Percentiles rank a stretch among this genome's conserved stretches.
phyloP scores from a whole-genome alignment of 352 stramenopile genomes.

The Phytophthora pisi region DNA sequence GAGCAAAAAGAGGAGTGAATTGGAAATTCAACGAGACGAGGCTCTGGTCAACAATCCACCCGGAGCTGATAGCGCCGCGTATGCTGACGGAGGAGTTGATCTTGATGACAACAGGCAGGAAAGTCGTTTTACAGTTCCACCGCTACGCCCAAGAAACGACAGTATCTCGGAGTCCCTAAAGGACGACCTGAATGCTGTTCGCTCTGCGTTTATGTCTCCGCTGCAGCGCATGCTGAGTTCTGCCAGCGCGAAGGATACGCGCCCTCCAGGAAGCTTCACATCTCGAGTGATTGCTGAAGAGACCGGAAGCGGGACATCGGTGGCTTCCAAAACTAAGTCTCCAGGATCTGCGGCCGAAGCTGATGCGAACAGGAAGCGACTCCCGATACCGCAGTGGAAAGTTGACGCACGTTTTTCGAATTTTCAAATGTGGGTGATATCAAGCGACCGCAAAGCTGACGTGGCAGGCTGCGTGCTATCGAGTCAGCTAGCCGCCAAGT shows the following conservation, averaged over 20 bases:
- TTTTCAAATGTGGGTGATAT: conserved; percentile 72
- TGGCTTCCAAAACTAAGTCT: conserved; percentile 12
- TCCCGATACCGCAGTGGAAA: conserved; percentile 41
- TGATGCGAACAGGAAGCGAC: conserved; percentile 9
- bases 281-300: conserved; percentile 40
- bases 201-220: conserved; percentile 48
- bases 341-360: neutral
- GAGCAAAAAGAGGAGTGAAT: conserved; percentile 44
- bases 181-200: conserved; percentile 42
- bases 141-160: conserved; percentile 48
- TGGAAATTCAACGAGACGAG: conserved; percentile 49
- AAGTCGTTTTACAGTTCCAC: conserved; percentile 33
- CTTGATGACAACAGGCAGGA: conserved; percentile 33
- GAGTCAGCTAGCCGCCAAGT: conserved; percentile 30
- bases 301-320: conserved; percentile 21
- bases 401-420: conserved; percentile 52
- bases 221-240: conserved; percentile 49
- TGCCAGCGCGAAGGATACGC: conserved; percentile 36
- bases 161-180: conserved; percentile 64
- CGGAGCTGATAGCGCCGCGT: conserved; percentile 28
- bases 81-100: conserved; percentile 36
- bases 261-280: conserved; percentile 26
- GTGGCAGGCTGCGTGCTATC: conserved; percentile 62
- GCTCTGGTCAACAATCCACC: conserved; percentile 36
- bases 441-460: conserved; percentile 64